Conservation (phyloP, 495 filamentous ascomycete species). For the Aspergillus sclerotiicarbonarius region DNA sequence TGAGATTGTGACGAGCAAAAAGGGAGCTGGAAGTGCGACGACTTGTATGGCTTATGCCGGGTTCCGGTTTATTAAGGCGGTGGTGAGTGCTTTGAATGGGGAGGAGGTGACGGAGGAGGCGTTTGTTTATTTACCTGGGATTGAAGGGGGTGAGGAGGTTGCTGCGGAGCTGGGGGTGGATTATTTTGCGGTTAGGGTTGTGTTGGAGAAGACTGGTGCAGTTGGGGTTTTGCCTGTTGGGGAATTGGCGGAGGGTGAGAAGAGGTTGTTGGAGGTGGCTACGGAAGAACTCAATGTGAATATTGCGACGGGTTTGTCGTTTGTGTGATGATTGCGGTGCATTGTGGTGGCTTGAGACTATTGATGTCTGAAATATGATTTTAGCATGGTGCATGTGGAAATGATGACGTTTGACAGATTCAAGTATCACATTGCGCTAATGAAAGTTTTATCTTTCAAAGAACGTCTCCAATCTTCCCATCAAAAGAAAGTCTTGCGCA, state of each 20-base stretch:
- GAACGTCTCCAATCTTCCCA: no score
- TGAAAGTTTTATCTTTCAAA: no score
- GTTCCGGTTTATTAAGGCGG: constrained; percentile 74
- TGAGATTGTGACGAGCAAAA: constrained; percentile 90
- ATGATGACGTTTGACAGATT: no score
- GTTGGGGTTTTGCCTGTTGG: background rate
- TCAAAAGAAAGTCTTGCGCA: no score
- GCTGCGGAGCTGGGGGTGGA: constrained; percentile 77
- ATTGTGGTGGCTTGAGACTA: no score
- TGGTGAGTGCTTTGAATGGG: constrained; percentile 60
- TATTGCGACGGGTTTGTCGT: constrained; percentile 1
- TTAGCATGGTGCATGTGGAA: no score
- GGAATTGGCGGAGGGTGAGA: background rate
- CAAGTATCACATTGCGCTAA: no score
- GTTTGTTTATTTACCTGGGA: constrained; percentile 80
- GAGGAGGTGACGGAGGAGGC: constrained; percentile 32
- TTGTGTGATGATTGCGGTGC: no score
- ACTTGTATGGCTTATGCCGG: constrained; percentile 92
- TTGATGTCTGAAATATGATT: no score
- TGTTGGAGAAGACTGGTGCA: background rate
- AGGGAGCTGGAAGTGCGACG: constrained; percentile 80
- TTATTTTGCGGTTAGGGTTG: constrained; percentile 8
- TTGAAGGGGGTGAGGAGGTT: constrained; percentile 73
- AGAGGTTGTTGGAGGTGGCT: background rate
- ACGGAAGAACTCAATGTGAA: background rate